Conservation (phyloP, 2,329 filamentous ascomycete genomes). For the Monosporascus ibericus region DNA sequence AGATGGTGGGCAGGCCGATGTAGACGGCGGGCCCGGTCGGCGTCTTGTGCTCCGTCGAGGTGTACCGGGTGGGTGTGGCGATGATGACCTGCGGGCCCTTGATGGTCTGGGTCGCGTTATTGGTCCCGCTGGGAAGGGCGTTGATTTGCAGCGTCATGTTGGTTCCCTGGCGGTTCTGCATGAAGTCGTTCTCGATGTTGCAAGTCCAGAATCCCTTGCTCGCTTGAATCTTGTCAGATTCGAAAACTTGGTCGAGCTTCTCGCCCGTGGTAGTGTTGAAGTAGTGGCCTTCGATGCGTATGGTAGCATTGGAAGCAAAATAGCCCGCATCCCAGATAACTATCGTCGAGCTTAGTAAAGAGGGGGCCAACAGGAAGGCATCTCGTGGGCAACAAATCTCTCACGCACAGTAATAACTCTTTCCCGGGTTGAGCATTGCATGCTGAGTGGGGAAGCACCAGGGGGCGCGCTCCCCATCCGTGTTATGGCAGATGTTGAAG, state of each 20-base stretch:
- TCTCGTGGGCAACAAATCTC: not conserved
- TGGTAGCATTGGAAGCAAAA: slow-evolving; percentile 37
- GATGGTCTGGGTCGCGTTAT: slow-evolving; percentile 21
- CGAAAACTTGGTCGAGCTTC: slow-evolving; percentile 27
- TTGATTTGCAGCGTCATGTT: slow-evolving; percentile 45
- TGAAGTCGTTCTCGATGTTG: slow-evolving; percentile 30
- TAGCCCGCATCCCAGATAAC: slow-evolving; percentile 52
- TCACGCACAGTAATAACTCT: slow-evolving; percentile 44
- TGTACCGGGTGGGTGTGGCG: slow-evolving; percentile 27
- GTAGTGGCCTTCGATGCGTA: slow-evolving; percentile 25
- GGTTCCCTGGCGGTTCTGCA: slow-evolving; percentile 31
- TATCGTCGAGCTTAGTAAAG: slow-evolving; percentile 19
- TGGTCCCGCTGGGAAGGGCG: slow-evolving; percentile 25
- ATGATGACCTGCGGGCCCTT: slow-evolving; percentile 37
- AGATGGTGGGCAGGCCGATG: slow-evolving; percentile 46
- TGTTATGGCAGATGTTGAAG: slow-evolving; percentile 45
- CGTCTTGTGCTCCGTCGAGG: slow-evolving; percentile 23
- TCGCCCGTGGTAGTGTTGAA: slow-evolving; percentile 27
- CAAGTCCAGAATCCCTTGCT: slow-evolving; percentile 44
- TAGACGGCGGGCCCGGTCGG: slow-evolving; percentile 37
- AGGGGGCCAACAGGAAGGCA: not conserved
- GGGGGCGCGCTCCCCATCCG: slow-evolving; percentile 39
- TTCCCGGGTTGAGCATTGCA: slow-evolving; percentile 36
- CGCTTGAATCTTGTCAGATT: slow-evolving; percentile 29
- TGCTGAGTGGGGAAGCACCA: slow-evolving; percentile 44